A percentile compares a stretch with the other conserved stretches of the same genome.
phyloP scores from a whole-genome alignment of 1,284 basidiomycete genomes.

The Naganishia cerealis region DNA sequence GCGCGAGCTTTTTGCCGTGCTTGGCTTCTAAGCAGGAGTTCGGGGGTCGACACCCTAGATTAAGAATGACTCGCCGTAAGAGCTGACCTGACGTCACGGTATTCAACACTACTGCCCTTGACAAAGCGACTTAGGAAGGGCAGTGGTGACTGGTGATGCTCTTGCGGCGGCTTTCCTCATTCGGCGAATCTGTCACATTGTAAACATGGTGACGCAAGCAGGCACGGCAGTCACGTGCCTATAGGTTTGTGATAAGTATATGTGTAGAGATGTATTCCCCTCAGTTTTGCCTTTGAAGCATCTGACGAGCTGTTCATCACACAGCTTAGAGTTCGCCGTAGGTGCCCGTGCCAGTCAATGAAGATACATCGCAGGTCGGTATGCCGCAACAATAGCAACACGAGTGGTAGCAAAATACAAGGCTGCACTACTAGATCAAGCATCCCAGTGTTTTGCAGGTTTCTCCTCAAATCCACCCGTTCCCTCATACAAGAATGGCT shows the following conservation, averaged over 20 bases:
- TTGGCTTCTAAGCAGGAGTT: not conserved
- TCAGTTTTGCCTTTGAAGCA: too few relatives aligned
- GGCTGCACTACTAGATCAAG: not conserved
- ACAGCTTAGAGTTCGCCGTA: too few relatives aligned
- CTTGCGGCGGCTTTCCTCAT: not conserved
- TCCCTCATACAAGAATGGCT: constrained; percentile 30
- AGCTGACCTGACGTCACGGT: not conserved
- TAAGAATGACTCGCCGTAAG: not conserved
- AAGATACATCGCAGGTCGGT: too few relatives aligned
- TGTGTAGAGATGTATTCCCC: too few relatives aligned
- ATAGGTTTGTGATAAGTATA: not conserved
- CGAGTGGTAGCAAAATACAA: not conserved
- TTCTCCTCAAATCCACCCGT: constrained; percentile 24
- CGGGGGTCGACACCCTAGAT: not conserved
- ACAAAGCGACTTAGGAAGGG: too few relatives aligned
- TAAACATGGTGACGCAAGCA: constrained; percentile 3
- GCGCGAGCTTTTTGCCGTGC: not conserved
- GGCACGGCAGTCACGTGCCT: too few relatives aligned
- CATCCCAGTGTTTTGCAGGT: constrained; percentile 28
- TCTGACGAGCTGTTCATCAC: too few relatives aligned
- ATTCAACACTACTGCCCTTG: not conserved
- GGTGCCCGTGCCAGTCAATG: too few relatives aligned
- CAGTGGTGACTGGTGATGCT: too few relatives aligned
- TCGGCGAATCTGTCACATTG: not conserved
- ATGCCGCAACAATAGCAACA: too few relatives aligned